Conservation (phyloP, 805 yeast genomes). For the Yarrowia divulgata region DNA sequence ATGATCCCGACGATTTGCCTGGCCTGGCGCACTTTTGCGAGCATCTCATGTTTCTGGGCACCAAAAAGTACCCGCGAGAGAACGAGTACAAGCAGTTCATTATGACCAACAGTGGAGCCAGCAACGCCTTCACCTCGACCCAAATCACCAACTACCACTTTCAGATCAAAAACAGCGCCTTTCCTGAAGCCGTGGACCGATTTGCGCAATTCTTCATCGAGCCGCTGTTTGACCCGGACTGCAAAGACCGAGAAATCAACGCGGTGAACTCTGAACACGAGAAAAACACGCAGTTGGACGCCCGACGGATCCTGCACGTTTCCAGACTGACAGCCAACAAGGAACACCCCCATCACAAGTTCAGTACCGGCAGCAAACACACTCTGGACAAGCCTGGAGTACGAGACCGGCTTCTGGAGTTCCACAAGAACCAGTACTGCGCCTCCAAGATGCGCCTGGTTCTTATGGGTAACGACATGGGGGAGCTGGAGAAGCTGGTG, state of each 20-base stretch:
- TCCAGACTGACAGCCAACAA: constrained; percentile 76
- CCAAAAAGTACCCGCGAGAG: constrained; percentile 75
- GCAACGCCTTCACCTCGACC: constrained; percentile 90
- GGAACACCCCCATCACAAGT: constrained; percentile 82
- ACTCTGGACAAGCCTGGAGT: constrained; percentile 87
- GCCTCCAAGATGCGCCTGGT: constrained; percentile 89
- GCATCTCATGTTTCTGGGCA: constrained; percentile 83
- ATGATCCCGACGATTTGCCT: constrained; percentile 71
- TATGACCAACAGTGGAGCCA: constrained; percentile 82
- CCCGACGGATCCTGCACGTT: constrained; percentile 86
- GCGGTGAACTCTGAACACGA: constrained; percentile 97
- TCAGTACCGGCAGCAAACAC: constrained; percentile 84
- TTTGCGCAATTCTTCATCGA: constrained; percentile 90
- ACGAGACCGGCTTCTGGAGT: constrained; percentile 79
- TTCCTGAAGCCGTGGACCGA: constrained; percentile 88
- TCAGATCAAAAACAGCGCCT: constrained; percentile 75
- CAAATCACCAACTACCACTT: constrained; percentile 91
- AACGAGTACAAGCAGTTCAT: constrained; percentile 76
- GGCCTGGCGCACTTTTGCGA: constrained; percentile 94
- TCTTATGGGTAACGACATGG: constrained; percentile 79
- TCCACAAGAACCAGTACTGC: constrained; percentile 75
- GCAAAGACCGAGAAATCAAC: constrained; percentile 89
- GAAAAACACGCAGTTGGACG: constrained; percentile 87
- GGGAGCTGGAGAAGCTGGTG: constrained; percentile 59
- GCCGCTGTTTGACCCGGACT: constrained; percentile 74